Percentiles rank a stretch among this genome's conserved stretches.
These are phyloP conservation scores for Globisporangium middletonii DNA, from an alignment of 352 stramenopile genomes.

Conservation along the genomic window DNA sequence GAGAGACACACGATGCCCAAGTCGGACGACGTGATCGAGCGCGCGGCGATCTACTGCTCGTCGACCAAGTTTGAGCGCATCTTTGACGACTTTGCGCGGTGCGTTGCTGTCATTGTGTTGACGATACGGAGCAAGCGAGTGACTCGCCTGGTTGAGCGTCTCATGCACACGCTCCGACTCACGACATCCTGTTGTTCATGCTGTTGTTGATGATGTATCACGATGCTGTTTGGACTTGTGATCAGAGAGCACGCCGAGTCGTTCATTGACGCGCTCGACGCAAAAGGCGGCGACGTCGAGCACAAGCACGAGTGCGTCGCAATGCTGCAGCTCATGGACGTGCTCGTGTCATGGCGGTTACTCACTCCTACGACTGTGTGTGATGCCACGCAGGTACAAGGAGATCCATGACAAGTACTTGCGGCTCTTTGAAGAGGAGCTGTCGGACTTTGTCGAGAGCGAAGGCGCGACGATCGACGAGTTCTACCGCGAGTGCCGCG, in stretches of 20 bases:
- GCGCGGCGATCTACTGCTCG: slow-evolving; percentile 61
- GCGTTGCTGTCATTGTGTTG: neutral
- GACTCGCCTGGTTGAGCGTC: neutral
- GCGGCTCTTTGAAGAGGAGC: slow-evolving; percentile 61
- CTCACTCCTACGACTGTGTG: neutral
- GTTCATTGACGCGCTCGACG: slow-evolving; percentile 60
- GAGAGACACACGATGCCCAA: slow-evolving; percentile 24
- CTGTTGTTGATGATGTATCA: neutral
- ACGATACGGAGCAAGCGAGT: neutral
- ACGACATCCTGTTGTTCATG: neutral
- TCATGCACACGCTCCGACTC: neutral
- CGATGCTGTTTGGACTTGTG: neutral
- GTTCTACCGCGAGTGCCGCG: slow-evolving; percentile 64
- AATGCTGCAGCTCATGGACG: neutral
- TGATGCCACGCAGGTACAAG: slow-evolving; percentile 41
- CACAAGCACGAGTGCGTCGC: slow-evolving; percentile 60
- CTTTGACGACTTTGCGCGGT: slow-evolving; percentile 76
- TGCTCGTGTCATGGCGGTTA: neutral
- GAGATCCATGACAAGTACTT: slow-evolving; percentile 70
- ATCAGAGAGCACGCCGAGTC: slow-evolving; percentile 49
- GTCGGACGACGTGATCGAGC: slow-evolving; percentile 50
- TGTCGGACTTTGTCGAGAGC: slow-evolving; percentile 69
- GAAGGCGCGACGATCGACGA: slow-evolving; percentile 58
- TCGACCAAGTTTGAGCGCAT: slow-evolving; percentile 70
- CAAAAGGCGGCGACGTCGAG: slow-evolving; percentile 56